Evolutionary conservation across 225 moss, liverwort and hornwort species (phyloP), one percentile per base, ranked within the genome.

Genomic region (Anthoceros angustus): DNA sequence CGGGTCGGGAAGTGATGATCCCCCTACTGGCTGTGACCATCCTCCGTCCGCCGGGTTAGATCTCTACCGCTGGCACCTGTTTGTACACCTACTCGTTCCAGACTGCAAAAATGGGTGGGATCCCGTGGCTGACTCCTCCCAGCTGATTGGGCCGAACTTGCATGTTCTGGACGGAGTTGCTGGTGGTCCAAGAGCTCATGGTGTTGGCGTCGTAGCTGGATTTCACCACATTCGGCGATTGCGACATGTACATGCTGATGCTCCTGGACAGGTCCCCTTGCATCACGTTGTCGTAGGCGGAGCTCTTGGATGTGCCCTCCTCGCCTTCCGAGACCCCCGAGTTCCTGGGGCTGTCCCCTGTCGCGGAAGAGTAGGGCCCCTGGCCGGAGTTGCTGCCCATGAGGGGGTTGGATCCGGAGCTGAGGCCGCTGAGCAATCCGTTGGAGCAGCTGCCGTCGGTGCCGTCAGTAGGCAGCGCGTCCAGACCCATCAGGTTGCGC

Each of bases 401-500:
- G 62, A 45, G 43, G 25, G 62, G 72, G 48, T 74, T 68, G 38
- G 67, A 67, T 39, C 67, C 67, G 5, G 66, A 66, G 24, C 64
- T 66, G 32, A 72, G 14, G 20, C 67, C 39, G 40, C 72, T 50
- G 50, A 3, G 75, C 77, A 65, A 87, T 32, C 76, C 83, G 2
- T 78, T 86, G 8, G 84, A 81, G 70, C 84, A 82, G 15, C 85
- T 83, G 2, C 68, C 66, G 23, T 81, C 76, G 43, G 74, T 78
- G 16, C 69, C 70, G 40, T 80, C 83, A 41, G 72, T 75, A 0
- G 77, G 83, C 11, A 83, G 23, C 0, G 73, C 78, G 55, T 84
- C 84, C 42, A 98, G 67, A 0, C 95, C 95, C 91, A 98, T 98
- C 65, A 98, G 65, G 67, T 98, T 98, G 2, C 95, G 67, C 21